Conservation (phyloP, 139 green algal genomes). For the Closterium sp. region DNA sequence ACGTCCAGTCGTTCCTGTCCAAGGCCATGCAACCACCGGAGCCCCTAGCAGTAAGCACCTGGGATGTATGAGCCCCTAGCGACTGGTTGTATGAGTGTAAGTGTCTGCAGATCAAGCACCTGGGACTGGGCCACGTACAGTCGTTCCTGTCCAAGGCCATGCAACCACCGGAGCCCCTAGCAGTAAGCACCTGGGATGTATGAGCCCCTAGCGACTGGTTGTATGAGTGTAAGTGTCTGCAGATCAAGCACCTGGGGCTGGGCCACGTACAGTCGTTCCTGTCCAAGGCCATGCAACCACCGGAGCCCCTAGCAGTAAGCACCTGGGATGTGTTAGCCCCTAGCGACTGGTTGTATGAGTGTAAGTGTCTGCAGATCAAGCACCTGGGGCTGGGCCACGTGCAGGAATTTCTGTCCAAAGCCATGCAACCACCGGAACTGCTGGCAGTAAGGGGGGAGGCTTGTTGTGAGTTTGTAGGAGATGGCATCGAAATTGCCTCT, state of each 20-base stretch:
- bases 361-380: not conserved
- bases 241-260: conserved; percentile 56
- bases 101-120: conserved; percentile 58
- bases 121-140: conserved; percentile 33
- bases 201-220: too few relatives aligned
- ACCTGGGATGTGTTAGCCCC: too few relatives aligned
- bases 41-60: not conserved
- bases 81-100: too few relatives aligned
- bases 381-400: not conserved
- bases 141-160: conserved; percentile 42
- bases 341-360: too few relatives aligned
- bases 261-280: conserved; percentile 34
- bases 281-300: conserved; percentile 20
- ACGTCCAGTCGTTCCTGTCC: conserved; percentile 28
- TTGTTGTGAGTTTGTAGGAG: too few relatives aligned
- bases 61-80: too few relatives aligned
- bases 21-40: conserved; percentile 25
- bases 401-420: not conserved
- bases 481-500: too few relatives aligned
- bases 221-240: too few relatives aligned
- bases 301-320: not conserved
- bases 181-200: not conserved
- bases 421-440: too few relatives aligned
- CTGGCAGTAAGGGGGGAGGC: too few relatives aligned
- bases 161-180: not conserved